Base-by-base conservation (phyloP, 2,329 filamentous ascomycete species). In the Pseudocercospora crystallina region DNA sequence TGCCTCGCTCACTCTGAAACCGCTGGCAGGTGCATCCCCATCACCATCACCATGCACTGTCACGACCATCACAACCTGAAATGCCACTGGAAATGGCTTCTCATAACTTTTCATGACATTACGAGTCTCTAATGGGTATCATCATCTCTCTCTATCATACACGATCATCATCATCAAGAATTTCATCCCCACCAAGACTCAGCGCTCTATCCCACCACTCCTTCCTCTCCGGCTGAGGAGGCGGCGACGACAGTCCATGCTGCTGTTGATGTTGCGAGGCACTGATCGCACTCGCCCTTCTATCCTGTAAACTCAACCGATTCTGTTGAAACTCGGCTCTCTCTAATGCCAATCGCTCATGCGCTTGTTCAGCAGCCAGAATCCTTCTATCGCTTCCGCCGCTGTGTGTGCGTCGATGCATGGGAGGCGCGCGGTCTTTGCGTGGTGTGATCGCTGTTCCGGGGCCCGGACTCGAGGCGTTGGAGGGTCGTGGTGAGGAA, bases 311-410 rank as follows among this genome's bases (percentile, higher is more conserved):
- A 53, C 54, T 60, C 26, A 30, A 41, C 5, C 55, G 52, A 44
- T 64, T 44, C 34, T 51, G 43, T 34, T 61, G 44, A 33, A 53
- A 59, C 17, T 67, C 59, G 37, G 56, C 61, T 64, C 65, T 64
- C 63, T 76, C 73, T 33, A 69, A 38, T 44, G 68, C 68, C 46
- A 76, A 51, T 45, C 73, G 59, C 48, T 65, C 59, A 26, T 69
- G 63, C 14, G 73, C 73, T 51, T 63, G 62, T 43, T 70, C 67
- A 5, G 63, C 65, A 26, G 69, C 69, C 13, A 62, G 32, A 9
- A 64, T 61, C 30, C 67, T 53, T 9, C 62, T 55, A 50, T 69
- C 67, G 17, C 61, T 63, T 2, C 62, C 61, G 4, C 66, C 62
- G 36, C 65, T 67, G 8, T 56, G 58, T 2, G 57, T 61, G 8